Base-by-base conservation (phyloP, 78 protist genomes). In the Andalucia godoyi region DNA sequence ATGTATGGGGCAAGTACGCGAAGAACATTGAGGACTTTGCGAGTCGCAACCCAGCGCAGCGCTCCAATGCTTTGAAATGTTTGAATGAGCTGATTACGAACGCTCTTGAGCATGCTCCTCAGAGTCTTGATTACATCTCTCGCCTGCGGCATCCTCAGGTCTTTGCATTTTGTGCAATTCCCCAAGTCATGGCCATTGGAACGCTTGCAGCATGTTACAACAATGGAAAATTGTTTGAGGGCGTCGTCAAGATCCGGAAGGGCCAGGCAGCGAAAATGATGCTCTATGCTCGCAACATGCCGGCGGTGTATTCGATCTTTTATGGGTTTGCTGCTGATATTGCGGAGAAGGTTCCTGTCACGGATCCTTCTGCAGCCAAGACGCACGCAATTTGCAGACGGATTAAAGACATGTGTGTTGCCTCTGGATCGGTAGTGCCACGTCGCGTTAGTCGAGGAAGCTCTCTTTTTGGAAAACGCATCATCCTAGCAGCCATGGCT, bases 151-250 rank as follows among this genome's bases (percentile, higher is more conserved):
- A 81, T 17, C 68, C 18, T 29, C 46, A 63, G 30, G 76, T 87
- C 2, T 79, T 92, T 51, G 41, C 55, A 32, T 92, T 92, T 57
- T 89, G 95, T 61, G 95, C 97, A 10, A 89, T 92, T n/a, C 97
- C 97, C 13, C 97, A 92, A 55, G 90, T 88, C 18, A 92, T 92
- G 97, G 97, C 97, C 18, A 79, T 90, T 51, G 93, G 90, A 23
- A 92, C 97, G 18, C 75, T 92, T 7, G 53, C 62, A n/a, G 69
- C 37, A 21, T 57, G 76, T 60, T 90, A 79, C 83, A 74, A 90
- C 75, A 89, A 92, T 61, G 47, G 36, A 17, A 27, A 65, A 12
- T 93, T 90, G 7, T 88, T 92, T 55, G 32, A 55, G 9, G 62
- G 60, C n/a, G 79, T 72, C 18, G 97, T 90, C 18, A 91, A 92